Conservation (phyloP, 2,329 filamentous ascomycete genomes). For the Paecilomyces variotii region DNA sequence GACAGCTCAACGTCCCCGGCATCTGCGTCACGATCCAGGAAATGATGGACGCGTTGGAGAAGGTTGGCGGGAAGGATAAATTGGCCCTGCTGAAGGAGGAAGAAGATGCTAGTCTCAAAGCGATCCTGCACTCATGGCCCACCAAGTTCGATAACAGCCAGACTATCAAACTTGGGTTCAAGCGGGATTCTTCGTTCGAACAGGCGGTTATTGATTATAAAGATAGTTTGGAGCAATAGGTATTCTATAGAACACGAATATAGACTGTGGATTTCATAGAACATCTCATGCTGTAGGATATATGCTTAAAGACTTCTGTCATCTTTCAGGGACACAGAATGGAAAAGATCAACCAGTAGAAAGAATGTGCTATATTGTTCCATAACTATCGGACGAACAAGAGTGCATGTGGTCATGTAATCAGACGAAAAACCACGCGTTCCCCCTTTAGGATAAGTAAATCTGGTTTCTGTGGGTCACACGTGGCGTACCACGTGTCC, state of each 20-base stretch:
- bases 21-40: conserved; percentile 45
- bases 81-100: conserved; percentile 45
- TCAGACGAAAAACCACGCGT: not conserved
- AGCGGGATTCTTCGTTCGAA: conserved; percentile 46
- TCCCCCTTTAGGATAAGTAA: not conserved
- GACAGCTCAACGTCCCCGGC: conserved; percentile 53
- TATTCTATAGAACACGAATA: not conserved
- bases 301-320: too few species aligned
- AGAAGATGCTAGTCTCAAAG: conserved; percentile 42
- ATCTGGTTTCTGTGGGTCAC: not conserved
- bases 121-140: conserved; percentile 51
- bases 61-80: conserved; percentile 47
- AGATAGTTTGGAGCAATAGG: conserved; percentile 19
- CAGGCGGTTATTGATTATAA: conserved; percentile 50
- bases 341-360: too few species aligned
- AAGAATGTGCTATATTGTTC: too few species aligned
- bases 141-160: conserved; percentile 47
- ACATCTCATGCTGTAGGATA: not conserved
- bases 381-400: not conserved
- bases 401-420: not conserved
- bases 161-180: conserved; percentile 45
- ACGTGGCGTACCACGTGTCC: not conserved
- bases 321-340: too few species aligned
- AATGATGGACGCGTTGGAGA: conserved; percentile 49
- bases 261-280: not conserved